Conservation (phyloP, 352 stramenopile species). For the Phytophthora podocarpi region DNA sequence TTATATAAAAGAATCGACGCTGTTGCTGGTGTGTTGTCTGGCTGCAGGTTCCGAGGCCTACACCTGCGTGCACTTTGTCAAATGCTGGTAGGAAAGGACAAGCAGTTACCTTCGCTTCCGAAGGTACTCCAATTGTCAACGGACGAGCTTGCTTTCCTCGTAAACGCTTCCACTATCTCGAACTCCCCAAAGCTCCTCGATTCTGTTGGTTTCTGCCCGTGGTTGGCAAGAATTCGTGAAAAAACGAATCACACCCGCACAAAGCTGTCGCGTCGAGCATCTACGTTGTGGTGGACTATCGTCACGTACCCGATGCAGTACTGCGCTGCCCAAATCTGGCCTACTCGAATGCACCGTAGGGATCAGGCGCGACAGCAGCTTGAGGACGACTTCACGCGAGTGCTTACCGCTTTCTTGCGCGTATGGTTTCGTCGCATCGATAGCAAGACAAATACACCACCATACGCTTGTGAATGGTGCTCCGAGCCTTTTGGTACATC, state of each 20-base stretch:
- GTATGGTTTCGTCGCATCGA: slow-evolving; percentile 32
- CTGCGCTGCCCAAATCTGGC: slow-evolving; percentile 13
- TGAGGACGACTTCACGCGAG: slow-evolving; percentile 22
- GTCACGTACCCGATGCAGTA: slow-evolving; percentile 24
- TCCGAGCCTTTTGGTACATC: slow-evolving; percentile 23
- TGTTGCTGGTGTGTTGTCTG: slow-evolving; percentile 3
- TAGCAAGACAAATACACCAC: slow-evolving; percentile 21
- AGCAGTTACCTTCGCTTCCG: slow-evolving; percentile 7
- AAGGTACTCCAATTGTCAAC: slow-evolving; percentile 11
- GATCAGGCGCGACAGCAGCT: slow-evolving; percentile 16
- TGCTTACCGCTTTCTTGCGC: slow-evolving; percentile 23
- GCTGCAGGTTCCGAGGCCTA: slow-evolving; percentile 16
- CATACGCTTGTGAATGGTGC: slow-evolving; percentile 39
- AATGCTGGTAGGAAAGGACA: slow-evolving; percentile 20
- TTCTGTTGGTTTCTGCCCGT: slow-evolving; percentile 7
- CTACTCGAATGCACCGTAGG: slow-evolving; percentile 3
- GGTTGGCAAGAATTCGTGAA: slow-evolving; percentile 7
- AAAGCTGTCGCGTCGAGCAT: slow-evolving; percentile 9
- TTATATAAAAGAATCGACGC: slow-evolving; percentile 4
- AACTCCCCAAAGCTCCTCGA: neutral
- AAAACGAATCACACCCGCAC: neutral
- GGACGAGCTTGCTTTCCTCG: slow-evolving; percentile 15
- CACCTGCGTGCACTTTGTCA: slow-evolving; percentile 25
- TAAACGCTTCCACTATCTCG: neutral
- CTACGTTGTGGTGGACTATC: slow-evolving; percentile 21